Base-by-base conservation (phyloP, 2,329 filamentous ascomycete species). In the Ophiosphaerella korrae region DNA sequence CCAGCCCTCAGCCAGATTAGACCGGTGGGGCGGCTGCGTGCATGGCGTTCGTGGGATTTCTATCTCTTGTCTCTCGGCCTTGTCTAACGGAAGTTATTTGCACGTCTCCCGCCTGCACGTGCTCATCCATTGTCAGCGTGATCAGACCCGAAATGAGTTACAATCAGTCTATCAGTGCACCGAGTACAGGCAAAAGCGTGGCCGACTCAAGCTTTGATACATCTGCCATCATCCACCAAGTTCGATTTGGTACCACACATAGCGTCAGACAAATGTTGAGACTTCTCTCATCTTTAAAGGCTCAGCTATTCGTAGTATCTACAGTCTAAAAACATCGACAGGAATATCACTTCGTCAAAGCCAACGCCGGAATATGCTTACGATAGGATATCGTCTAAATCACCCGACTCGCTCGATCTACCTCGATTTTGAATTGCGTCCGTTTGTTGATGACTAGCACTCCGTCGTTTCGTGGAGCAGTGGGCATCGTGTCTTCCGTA, bases 341-440 rank as follows among this genome's bases (percentile, higher is more conserved):
- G 5, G 14, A n/a, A 14, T 14, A 34, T n/a, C 33, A 7, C 33
- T 34, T 34, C 13, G 13, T 14, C 3, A 34, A 14, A 34, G 12
- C 14, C 11, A 14, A 21, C 18, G 18, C 18, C 3, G 5, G 18
- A 21, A 21, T 4, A 21, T 21, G 18, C 18, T 21, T 21, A 21
- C 18, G 18, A 21, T 4, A 21, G 18, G 18, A 21, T 16, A 24
- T 34, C 8, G 3, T 14, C 21, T 46, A 57, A 23, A 35, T 37
- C 23, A 50, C 34, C 34, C 46, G 54, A 48, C 58, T 65, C 13
- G 54, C 64, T 3, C 56, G 50, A 50, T 64, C 64, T 9, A 57
- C 55, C 44, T 72, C 66, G 5, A 72, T 57, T 42, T 53, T 66
- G 32, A 72, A 57, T 8, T 67, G 66, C n/a, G 63, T 67, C 45